Evolutionary conservation across 768 basidiomycete species (phyloP).

Genomic region (Gymnopilus junonius): DNA sequence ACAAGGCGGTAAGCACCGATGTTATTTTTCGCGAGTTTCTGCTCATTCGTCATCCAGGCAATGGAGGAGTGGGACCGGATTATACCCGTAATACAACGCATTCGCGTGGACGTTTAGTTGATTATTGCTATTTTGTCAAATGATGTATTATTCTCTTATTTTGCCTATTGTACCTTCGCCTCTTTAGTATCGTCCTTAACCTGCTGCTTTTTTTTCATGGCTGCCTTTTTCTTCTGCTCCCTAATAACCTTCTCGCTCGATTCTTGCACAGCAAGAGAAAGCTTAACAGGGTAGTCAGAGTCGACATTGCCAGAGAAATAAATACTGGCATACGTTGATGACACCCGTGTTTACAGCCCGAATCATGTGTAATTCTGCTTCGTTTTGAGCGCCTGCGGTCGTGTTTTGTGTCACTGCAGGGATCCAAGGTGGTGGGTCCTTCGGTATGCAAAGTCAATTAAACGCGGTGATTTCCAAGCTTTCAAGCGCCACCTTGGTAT

Average conservation of each 20-base stretch:
- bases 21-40: conserved; percentile 1
- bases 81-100: conserved; percentile 91
- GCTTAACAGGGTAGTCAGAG: conserved; percentile 63
- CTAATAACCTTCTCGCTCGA: conserved; percentile 68
- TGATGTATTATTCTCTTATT: conserved; percentile 14
- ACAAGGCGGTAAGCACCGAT: conserved; percentile 64
- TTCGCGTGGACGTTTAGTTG: conserved; percentile 85
- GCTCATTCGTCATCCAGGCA: conserved; percentile 48
- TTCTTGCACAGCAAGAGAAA: conserved; percentile 81
- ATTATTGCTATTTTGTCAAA: conserved; percentile 5
- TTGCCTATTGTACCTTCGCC: conserved; percentile 28
- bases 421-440: conserved; percentile 82
- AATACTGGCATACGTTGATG: conserved; percentile 58
- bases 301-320: neutral
- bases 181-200: conserved; percentile 21
- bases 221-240: conserved; percentile 30
- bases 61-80: conserved; percentile 99
- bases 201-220: conserved; percentile 17
- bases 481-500: conserved; percentile 43
- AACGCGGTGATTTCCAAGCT: neutral
- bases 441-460: neutral
- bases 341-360: conserved; percentile 85
- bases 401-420: conserved; percentile 74
- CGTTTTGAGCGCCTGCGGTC: conserved; percentile 64
- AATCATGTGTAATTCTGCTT: conserved; percentile 74